These are phyloP conservation scores for Populus hybrid DNA, from an alignment of 441 rosid species.

Conservation along the genomic window DNA sequence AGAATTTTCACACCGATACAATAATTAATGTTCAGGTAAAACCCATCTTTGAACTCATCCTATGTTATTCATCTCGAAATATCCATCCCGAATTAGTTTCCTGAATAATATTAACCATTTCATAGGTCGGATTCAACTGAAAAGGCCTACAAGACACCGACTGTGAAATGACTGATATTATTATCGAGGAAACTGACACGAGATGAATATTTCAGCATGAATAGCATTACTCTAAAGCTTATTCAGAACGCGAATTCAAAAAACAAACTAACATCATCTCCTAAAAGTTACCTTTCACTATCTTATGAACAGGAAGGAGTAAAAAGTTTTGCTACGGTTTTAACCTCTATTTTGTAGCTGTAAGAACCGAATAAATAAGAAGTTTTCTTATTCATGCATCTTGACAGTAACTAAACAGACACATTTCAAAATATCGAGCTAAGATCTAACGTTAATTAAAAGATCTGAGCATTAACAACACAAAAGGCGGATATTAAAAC, in stretches of 20 bases:
- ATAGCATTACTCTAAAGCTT: background rate
- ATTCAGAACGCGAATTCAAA: background rate
- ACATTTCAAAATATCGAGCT: background rate
- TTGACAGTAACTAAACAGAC: background rate
- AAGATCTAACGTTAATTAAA: constrained; percentile 2
- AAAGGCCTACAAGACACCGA: background rate
- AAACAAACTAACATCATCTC: background rate
- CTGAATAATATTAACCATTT: background rate
- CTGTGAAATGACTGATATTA: too few species aligned
- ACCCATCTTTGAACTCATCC: background rate
- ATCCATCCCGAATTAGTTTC: background rate
- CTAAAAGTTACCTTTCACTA: background rate
- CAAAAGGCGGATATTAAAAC: background rate
- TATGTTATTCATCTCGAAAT: background rate
- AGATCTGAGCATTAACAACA: background rate
- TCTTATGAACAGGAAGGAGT: too few species aligned
- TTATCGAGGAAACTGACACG: background rate
- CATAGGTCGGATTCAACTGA: background rate
- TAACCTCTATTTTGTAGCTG: background rate
- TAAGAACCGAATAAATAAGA: background rate
- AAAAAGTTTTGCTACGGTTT: background rate
- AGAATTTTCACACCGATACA: background rate
- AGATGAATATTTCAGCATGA: background rate
- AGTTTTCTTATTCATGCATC: background rate
- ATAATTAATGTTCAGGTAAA: background rate